A percentile compares a stretch with the other conserved stretches of the same genome.
Conservation (phyloP, 768 basidiomycete genomes). For the Guyanaporus albipodus region DNA sequence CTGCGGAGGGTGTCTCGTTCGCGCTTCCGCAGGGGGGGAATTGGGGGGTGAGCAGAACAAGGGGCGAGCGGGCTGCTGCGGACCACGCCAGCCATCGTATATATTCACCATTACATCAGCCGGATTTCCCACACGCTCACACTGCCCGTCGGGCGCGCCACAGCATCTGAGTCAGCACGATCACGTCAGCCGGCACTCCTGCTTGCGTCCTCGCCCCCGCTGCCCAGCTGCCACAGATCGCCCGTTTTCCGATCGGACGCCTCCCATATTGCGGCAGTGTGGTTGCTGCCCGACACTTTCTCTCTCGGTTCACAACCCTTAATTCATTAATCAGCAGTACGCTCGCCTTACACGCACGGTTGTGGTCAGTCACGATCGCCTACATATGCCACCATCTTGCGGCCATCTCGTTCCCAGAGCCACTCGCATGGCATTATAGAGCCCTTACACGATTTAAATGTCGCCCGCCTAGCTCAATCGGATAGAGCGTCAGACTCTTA, state of each 20-base stretch:
- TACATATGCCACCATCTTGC: constrained; percentile 28
- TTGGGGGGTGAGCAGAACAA: neutral
- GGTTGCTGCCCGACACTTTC: too few relatives aligned
- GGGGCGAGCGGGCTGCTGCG: constrained; percentile 25
- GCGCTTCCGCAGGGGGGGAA: constrained; percentile 7
- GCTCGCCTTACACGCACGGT: too few relatives aligned
- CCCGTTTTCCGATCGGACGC: too few relatives aligned
- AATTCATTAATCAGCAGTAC: constrained; percentile 16
- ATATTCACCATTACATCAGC: constrained; percentile 35
- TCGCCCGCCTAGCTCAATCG: constrained; percentile 63
- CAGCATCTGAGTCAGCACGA: constrained; percentile 5
- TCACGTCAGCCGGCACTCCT: constrained; percentile 14
- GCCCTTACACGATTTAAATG: too few relatives aligned
- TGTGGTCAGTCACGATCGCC: too few relatives aligned
- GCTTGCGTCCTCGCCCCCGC: too few relatives aligned
- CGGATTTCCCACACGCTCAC: constrained; percentile 26
- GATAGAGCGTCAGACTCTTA: constrained; percentile 69
- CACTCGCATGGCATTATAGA: too few relatives aligned
- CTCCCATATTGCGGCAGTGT: too few relatives aligned
- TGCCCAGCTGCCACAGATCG: constrained; percentile 27
- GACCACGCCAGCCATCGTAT: constrained; percentile 33
- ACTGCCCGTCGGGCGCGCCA: constrained; percentile 28
- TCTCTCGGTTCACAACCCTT: constrained; percentile 17
- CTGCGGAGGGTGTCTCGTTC: constrained; percentile 26
- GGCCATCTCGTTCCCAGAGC: too few relatives aligned